A percentile compares a stretch with the other conserved stretches of the same genome.
Conservation (phyloP, 139 green algal genomes). For the Chlorella sp. region DNA sequence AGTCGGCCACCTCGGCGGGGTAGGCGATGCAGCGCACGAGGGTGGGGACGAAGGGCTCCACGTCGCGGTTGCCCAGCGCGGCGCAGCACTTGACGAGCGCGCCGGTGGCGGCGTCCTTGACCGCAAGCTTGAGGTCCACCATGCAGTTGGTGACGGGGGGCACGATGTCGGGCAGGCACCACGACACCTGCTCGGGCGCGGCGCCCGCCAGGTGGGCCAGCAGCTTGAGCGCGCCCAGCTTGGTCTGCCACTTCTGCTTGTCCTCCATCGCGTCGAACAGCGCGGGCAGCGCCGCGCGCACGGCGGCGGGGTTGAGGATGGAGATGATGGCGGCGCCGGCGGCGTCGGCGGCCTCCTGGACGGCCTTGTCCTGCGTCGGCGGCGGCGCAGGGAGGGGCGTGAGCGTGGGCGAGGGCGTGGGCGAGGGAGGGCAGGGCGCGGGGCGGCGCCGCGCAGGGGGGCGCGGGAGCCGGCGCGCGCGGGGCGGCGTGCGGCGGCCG, state of each 20-base stretch:
- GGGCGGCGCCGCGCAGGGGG: not conserved
- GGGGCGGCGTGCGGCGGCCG: not conserved
- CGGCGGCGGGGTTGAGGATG: conserved; percentile 27
- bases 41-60: conserved; percentile 70
- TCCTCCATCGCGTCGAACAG: conserved; percentile 33
- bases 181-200: conserved; percentile 58
- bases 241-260: conserved; percentile 63
- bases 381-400: not conserved
- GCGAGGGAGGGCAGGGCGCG: not conserved
- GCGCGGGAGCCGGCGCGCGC: not conserved
- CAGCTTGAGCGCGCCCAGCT: conserved; percentile 67
- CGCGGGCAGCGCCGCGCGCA: conserved; percentile 35
- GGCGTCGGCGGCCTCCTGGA: conserved; percentile 26
- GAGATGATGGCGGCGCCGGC: conserved; percentile 17
- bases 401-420: not conserved
- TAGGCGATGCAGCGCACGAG: conserved; percentile 62
- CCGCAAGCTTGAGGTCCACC: conserved; percentile 65
- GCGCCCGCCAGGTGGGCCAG: conserved; percentile 58
- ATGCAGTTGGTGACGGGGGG: conserved; percentile 68
- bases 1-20: conserved; percentile 61
- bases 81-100: conserved; percentile 50
- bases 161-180: conserved; percentile 77
- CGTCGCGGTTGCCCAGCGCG: conserved; percentile 68
- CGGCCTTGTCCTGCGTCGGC: conserved; percentile 23
- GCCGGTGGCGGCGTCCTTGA: conserved; percentile 37